Base-by-base conservation (phyloP, 23 red algal species). In the Cyanidiococcus yangmingshanensis region DNA sequence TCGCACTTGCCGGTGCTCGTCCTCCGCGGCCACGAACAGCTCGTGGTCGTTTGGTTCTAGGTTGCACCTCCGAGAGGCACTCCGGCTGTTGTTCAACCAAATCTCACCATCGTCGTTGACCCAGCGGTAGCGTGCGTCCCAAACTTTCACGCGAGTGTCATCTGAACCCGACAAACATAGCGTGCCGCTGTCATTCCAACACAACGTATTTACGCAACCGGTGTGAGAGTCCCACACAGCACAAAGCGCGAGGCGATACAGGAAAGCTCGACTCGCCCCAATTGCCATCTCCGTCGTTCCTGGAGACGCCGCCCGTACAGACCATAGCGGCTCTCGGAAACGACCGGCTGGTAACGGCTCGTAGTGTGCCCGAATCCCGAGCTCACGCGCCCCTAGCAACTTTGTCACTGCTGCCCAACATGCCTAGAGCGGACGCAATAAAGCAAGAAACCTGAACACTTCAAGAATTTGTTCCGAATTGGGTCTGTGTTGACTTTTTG, bases 111-210 rank as follows among this genome's bases (percentile, higher is more conserved):
- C 63, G 16, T 25, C 63, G 63, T 71, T 71, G n/a, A 25, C 3
- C 16, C 32, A 29, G 16, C 27, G 63, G 32, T 25, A 71, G 1
- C 37, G 37, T 1, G 17, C 15, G 51, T 81, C 50, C 78, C 78
- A 81, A 40, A 81, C 37, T 29, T 58, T 59, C 36, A 81, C 41
- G 58, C 68, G 59, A 58, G 78, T 81, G 51, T 81, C 78, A 68
- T 81, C 78, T 30, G 78, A 81, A 34, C 78, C 78, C 37, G 78
- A 81, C 36, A 81, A 1, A 21, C 59, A 59, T n/a, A 81, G 51
- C 18, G 40, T 81, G 2, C 78, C 78, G 27, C 25, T 26, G n/a
- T 81, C 58, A 25, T 81, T 81, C 78, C 78, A 81, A 1, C 68
- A 71, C 16, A 81, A 25, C 59, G 40, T 59, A 41, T 81, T 81